A percentile compares a stretch with the other conserved stretches of the same genome.
Evolutionary conservation across 345 rosid species (phyloP).

Genomic region (Pistacia integerrima): DNA sequence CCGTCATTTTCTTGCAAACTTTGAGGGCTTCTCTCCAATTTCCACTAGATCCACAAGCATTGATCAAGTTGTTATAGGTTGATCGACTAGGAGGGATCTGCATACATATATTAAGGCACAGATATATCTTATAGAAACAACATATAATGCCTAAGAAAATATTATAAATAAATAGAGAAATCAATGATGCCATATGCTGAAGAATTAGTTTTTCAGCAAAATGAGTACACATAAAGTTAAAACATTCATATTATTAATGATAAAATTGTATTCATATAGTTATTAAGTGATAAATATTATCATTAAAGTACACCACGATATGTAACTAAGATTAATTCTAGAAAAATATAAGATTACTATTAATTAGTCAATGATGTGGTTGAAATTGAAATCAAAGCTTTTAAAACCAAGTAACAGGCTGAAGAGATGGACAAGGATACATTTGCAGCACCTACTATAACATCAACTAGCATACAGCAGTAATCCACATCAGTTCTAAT

Average conservation of each 20-base stretch:
- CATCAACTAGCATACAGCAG: neutral
- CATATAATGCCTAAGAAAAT: neutral
- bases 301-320: neutral
- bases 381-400: neutral
- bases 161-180: neutral
- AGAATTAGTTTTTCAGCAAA: neutral
- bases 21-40: constrained; percentile 94
- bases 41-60: constrained; percentile 96
- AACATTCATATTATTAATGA: neutral
- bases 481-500: neutral
- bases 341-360: neutral
- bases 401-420: neutral
- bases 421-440: neutral
- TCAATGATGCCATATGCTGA: neutral
- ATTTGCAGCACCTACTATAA: neutral
- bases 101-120: constrained; percentile 26
- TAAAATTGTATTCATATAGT: neutral
- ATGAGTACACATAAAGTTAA: neutral
- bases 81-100: constrained; percentile 93
- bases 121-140: neutral
- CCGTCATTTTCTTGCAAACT: constrained; percentile 89
- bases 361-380: neutral
- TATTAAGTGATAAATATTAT: neutral
- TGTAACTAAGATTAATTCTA: neutral
- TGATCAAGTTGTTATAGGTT: constrained; percentile 86